Conservation (phyloP, 768 basidiomycete species). For the Rhodocollybia butyracea region DNA sequence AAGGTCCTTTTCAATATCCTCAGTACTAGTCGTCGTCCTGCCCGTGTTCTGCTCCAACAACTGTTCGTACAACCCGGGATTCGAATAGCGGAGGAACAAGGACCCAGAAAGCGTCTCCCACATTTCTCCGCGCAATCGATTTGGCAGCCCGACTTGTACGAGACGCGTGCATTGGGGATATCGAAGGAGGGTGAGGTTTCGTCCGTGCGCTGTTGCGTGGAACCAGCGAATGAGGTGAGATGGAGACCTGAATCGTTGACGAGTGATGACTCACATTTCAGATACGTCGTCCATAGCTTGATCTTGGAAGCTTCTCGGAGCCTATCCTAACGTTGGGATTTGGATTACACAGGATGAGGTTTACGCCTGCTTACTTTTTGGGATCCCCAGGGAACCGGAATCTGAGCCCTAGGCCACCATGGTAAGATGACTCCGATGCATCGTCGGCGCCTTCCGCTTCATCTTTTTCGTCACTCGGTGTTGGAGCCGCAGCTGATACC, state of each 20-base stretch:
- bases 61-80: slow-evolving; percentile 78
- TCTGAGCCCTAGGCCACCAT: slow-evolving; percentile 74
- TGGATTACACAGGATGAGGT: background rate
- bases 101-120: slow-evolving; percentile 98
- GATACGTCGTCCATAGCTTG: slow-evolving; percentile 91
- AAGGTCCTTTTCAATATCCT: slow-evolving; percentile 98
- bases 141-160: slow-evolving; percentile 95
- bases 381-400: slow-evolving; percentile 93
- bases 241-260: slow-evolving; percentile 3
- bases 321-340: slow-evolving; percentile 31
- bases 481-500: slow-evolving; percentile 50
- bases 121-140: slow-evolving; percentile 91
- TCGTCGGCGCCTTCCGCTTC: slow-evolving; percentile 58
- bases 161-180: slow-evolving; percentile 98
- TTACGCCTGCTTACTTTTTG: slow-evolving; percentile 61
- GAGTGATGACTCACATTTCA: slow-evolving; percentile 50
- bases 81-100: slow-evolving; percentile 81
- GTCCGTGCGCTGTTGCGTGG: slow-evolving; percentile 69
- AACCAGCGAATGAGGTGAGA: slow-evolving; percentile 9
- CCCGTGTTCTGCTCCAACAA: slow-evolving; percentile 78
- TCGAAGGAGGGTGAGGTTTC: slow-evolving; percentile 90
- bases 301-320: slow-evolving; percentile 90
- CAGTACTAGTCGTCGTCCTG: slow-evolving; percentile 81
- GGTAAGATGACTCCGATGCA: slow-evolving; percentile 50
- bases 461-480: slow-evolving; percentile 65